Percentiles rank a stretch among this genome's conserved stretches.
Conservation (phyloP, 352 stramenopile genomes). For the Lagenidium giganteum region DNA sequence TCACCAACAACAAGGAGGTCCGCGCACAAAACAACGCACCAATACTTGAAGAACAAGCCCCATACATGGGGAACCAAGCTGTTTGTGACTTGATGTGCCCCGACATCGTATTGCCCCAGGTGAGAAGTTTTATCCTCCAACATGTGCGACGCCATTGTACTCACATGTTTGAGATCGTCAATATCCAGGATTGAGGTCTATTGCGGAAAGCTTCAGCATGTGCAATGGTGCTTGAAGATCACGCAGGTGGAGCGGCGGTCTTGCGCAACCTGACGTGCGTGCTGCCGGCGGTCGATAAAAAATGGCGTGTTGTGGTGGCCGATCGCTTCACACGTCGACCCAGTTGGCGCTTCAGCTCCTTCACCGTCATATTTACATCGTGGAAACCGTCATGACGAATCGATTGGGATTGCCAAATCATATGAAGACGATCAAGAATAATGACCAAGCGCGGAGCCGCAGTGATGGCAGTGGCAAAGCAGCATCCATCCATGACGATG, state of each 20-base stretch:
- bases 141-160: too few species aligned
- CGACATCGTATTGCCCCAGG: slow-evolving; percentile 10
- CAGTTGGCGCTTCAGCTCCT: not conserved
- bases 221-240: not conserved
- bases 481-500: not conserved
- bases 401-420: not conserved
- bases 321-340: slow-evolving; percentile 2
- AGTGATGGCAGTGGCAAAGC: not conserved
- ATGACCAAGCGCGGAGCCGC: not conserved
- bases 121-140: too few species aligned
- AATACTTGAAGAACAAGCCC: slow-evolving; percentile 13
- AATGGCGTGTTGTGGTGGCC: not conserved
- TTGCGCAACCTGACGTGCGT: slow-evolving; percentile 8
- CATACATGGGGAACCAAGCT: slow-evolving; percentile 13
- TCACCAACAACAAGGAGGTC: slow-evolving; percentile 10
- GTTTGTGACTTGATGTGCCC: slow-evolving; percentile 8
- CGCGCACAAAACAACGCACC: slow-evolving; percentile 2
- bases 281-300: not conserved
- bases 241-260: slow-evolving; percentile 1
- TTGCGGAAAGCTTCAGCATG: slow-evolving; percentile 1
- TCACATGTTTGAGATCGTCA: too few species aligned
- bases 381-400: not conserved
- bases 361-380: not conserved
- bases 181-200: slow-evolving; percentile 15
- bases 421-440: not conserved